A percentile compares a stretch with the other conserved stretches of the same genome.
phyloP scores from a whole-genome alignment of 306 rosid genomes.

The Prosopis cineraria region DNA sequence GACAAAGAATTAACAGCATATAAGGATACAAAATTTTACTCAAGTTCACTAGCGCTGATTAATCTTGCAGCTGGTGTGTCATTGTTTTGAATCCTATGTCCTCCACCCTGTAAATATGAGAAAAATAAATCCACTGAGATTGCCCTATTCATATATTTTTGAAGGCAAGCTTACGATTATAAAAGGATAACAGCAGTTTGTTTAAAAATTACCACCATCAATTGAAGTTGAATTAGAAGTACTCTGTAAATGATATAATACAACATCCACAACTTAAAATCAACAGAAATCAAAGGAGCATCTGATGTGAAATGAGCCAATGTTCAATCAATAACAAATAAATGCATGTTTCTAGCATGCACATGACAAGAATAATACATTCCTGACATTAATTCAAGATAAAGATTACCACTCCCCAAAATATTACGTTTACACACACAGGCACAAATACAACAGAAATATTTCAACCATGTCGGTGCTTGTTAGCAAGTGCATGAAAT shows the following conservation, averaged over 20 bases:
- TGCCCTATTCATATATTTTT: background rate
- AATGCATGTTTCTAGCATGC: background rate
- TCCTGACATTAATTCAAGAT: background rate
- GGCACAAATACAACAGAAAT: background rate
- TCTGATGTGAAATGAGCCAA: background rate
- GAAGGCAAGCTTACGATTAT: background rate
- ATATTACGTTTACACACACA: background rate
- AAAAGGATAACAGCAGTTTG: background rate
- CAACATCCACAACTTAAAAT: conserved; percentile 1
- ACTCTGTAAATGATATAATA: background rate
- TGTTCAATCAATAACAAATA: background rate
- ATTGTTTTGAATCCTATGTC: conserved; percentile 58
- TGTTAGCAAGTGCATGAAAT: conserved; percentile 2
- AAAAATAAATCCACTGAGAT: conserved; percentile 27
- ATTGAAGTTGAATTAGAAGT: background rate
- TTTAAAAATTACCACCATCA: background rate
- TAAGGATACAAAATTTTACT: conserved; percentile 52
- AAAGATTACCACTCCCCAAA: conserved; percentile 11
- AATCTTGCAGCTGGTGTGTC: conserved; percentile 79
- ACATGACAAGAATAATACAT: conserved; percentile 7
- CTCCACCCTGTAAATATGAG: conserved; percentile 73
- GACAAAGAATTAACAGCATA: conserved; percentile 1
- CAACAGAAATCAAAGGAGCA: conserved; percentile 12
- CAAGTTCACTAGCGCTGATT: conserved; percentile 90
- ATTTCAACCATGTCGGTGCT: background rate